These are phyloP conservation scores for Starmerella bombi DNA, from an alignment of 805 yeast species.

Conservation along the genomic window DNA sequence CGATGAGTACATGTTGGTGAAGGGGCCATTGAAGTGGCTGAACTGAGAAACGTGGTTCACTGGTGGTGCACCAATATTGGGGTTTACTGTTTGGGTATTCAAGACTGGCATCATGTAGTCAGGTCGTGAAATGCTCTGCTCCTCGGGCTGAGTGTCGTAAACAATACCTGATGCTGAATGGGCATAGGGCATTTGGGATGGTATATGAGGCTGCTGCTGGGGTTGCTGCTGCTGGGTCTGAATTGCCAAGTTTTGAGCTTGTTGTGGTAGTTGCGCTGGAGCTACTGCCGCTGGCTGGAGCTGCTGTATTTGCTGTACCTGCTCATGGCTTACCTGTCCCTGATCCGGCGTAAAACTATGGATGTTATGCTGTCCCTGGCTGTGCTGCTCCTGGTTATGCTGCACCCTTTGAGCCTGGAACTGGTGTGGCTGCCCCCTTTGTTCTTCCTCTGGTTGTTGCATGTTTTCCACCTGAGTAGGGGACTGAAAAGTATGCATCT, in stretches of 20 bases:
- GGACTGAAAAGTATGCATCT: too few species aligned
- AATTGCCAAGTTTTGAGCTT: too few species aligned
- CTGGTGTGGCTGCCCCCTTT: too few species aligned
- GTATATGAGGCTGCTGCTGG: too few species aligned
- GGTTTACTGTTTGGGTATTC: too few species aligned
- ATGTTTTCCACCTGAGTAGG: too few species aligned
- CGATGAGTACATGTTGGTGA: neutral
- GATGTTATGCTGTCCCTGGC: neutral
- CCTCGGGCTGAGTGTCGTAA: neutral
- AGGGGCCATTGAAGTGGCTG: neutral
- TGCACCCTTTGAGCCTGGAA: too few species aligned
- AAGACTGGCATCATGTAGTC: neutral
- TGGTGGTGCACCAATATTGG: neutral
- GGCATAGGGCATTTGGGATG: too few species aligned
- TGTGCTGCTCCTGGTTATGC: too few species aligned
- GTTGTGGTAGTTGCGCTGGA: too few species aligned
- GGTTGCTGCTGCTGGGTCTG: neutral
- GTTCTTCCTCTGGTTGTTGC: too few species aligned
- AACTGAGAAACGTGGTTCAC: neutral
- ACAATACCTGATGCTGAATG: too few species aligned
- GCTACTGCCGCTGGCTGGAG: neutral
- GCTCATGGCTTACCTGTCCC: neutral
- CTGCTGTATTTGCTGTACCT: neutral
- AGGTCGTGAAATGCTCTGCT: neutral
- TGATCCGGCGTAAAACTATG: neutral